Base-by-base conservation (phyloP, 495 filamentous ascomycete species). In the Penicillium paradoxum region DNA sequence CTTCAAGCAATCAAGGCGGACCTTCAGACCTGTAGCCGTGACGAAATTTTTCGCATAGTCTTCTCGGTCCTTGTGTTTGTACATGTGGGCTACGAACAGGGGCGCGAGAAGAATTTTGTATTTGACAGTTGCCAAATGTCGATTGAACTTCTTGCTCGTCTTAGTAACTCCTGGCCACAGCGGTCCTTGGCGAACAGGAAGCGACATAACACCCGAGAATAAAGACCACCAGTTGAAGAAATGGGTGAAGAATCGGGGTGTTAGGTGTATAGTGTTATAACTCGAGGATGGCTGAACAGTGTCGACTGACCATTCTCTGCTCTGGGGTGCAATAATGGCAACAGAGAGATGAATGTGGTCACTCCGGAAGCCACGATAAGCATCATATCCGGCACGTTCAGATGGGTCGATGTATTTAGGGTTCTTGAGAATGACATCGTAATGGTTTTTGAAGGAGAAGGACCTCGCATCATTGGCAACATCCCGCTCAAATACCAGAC, bases 211-310 rank as follows among this genome's bases (percentile, higher is more conserved):
- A 0, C 92, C 92, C 6, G 89, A 89, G 71, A 98, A 98, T 54
- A 97, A 81, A 10, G 87, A 88, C 92, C 91, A 97, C 93, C 93
- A 98, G 58, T 86, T 85, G 72, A 91, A 97, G 74, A 98, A 98
- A 62, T 97, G 93, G 2, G 91, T 96, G 66, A 98, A 98, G 77
- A 97, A 96, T 6, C 91, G 84, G 6, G 93, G 93, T 9, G 84
- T 91, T 40, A 97, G 76, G 66, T 98, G 95, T 4, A 96, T 87
- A 0, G 91, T 86, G 57, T 98, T 98, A 72, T 97, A 97, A 67
- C 90, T 96, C 47, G 79, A 79, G 9, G 90, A 91, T 10, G 87
- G 79, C 51, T 85, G 81, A 8, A 80, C 64, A 64, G 84, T 87
- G 2, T 87, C 79, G 9, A 85, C 79, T 15, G 80, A 77, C 92